Conservation (phyloP, 2,329 filamentous ascomycete species). For the Berkeleyomyces basicola region DNA sequence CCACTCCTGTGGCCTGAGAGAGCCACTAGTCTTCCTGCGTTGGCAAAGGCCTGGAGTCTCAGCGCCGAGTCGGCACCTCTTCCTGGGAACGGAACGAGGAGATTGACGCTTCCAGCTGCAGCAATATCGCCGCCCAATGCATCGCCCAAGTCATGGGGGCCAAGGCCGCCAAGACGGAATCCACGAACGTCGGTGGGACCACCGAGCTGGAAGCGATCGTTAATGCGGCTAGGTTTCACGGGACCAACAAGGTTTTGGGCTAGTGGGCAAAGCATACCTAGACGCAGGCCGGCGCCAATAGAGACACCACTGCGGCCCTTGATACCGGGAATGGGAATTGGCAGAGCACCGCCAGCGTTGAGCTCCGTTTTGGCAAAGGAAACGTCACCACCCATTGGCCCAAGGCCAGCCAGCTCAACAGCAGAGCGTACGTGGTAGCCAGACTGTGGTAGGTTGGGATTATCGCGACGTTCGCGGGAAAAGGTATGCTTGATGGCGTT, state of each 20-base stretch:
- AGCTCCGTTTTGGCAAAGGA: constrained; percentile 88
- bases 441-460: constrained; percentile 64
- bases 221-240: constrained; percentile 59
- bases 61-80: constrained; percentile 70
- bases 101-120: constrained; percentile 71
- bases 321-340: constrained; percentile 55
- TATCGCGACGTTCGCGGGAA: constrained; percentile 64
- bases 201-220: constrained; percentile 88
- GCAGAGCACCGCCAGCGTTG: constrained; percentile 60
- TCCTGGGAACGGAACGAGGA: constrained; percentile 71
- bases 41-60: constrained; percentile 78
- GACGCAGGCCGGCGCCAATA: constrained; percentile 64
- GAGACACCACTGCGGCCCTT: constrained; percentile 59
- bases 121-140: constrained; percentile 84
- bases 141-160: constrained; percentile 72
- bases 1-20: constrained; percentile 42
- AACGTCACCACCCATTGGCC: constrained; percentile 71
- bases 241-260: constrained; percentile 33
- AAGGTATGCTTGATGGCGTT: constrained; percentile 72
- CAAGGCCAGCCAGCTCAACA: constrained; percentile 75
- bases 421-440: constrained; percentile 68
- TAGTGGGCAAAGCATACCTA: constrained; percentile 71
- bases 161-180: constrained; percentile 77
- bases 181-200: constrained; percentile 90
- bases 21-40: constrained; percentile 70